Base-by-base conservation (phyloP, 495 filamentous ascomycete species). In the Aspergillus nanangensis region DNA sequence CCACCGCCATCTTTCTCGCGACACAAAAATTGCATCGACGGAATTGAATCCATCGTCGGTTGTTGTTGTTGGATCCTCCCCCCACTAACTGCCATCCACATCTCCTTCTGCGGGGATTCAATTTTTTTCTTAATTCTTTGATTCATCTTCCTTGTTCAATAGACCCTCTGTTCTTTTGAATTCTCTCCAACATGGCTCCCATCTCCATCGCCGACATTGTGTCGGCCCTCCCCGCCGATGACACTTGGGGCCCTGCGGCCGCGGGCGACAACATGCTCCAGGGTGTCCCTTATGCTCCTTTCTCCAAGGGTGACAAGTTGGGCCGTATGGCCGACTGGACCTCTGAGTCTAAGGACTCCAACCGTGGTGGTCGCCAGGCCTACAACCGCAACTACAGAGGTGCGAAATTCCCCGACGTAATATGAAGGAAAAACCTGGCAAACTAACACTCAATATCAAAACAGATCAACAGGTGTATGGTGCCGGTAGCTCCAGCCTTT, bases 281-380 rank as follows among this genome's bases (percentile, higher is more conserved):
- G 58, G 93, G 94, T 60, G 90, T 97, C 24, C 93, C 93, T 3
- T 98, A 96, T 55, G 92, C 92, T 38, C 92, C 94, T 36, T 98
- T 90, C 73, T 96, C 90, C 48, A 98, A 98, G 75, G 89, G 89
- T 55, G 93, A 98, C 76, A 98, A 97, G 76, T 74, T 98, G 21
- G 93, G 94, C 43, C 90, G 93, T 53, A 98, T 98, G 93, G 93
- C 93, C 15, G 93, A 98, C 70, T 98, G 94, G 94, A 95, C 91
- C 8, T 62, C 83, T n/a, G 93, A 96, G 53, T 81, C 86, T 53
- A 96, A 96, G 71, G 91, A 95, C 51, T 70, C 84, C 48, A 81
- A 90, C 47, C 76, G 91, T 38, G 83, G 84, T 37, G 87, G 89
- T 39, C 71, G 93, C 57, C 84, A 88, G 59, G 86, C 88, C 48